phyloP scores from a whole-genome alignment of 163 green algal genomes.

The Chlamydomonas reinhardtii region DNA sequence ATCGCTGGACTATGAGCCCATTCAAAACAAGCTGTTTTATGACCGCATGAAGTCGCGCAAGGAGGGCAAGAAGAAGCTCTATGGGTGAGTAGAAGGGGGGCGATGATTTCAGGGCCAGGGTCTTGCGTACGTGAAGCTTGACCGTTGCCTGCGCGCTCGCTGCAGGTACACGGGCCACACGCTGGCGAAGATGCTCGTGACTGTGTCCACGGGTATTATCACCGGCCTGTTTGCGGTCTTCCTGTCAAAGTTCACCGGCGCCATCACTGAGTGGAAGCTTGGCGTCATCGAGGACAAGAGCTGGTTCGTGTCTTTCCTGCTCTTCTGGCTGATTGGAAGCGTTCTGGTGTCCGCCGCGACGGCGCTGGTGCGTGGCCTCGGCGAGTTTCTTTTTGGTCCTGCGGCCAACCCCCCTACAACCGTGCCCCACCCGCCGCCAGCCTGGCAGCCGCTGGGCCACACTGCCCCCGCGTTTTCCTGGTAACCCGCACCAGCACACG shows the following conservation, averaged over 20 bases:
- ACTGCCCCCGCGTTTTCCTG: no score
- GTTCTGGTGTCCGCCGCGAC: constrained; percentile 60
- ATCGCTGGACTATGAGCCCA: constrained; percentile 81
- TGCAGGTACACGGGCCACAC: constrained; percentile 86
- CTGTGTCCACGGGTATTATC: constrained; percentile 74
- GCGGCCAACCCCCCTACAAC: not conserved
- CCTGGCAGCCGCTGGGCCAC: not conserved
- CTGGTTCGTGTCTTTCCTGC: constrained; percentile 54
- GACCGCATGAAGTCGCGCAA: constrained; percentile 62
- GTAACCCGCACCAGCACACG: no score
- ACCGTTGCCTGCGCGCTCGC: no score
- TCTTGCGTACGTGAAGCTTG: no score
- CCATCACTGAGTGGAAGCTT: constrained; percentile 67
- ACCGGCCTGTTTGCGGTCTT: constrained; percentile 75
- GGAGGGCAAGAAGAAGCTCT: constrained; percentile 71
- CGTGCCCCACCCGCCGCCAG: not conserved
- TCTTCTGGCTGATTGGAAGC: constrained; percentile 61
- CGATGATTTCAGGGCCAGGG: no score
- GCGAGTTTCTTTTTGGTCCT: not conserved
- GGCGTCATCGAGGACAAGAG: constrained; percentile 26
- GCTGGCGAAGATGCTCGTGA: constrained; percentile 81
- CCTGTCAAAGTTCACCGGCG: constrained; percentile 53
- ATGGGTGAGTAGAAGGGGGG: constrained; percentile 55
- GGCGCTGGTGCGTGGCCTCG: constrained; percentile 47
- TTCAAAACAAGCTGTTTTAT: constrained; percentile 81